Evolutionary conservation across 176 grass and related monocot genomes (phyloP).

Genomic region (Oryza australiensis): DNA sequence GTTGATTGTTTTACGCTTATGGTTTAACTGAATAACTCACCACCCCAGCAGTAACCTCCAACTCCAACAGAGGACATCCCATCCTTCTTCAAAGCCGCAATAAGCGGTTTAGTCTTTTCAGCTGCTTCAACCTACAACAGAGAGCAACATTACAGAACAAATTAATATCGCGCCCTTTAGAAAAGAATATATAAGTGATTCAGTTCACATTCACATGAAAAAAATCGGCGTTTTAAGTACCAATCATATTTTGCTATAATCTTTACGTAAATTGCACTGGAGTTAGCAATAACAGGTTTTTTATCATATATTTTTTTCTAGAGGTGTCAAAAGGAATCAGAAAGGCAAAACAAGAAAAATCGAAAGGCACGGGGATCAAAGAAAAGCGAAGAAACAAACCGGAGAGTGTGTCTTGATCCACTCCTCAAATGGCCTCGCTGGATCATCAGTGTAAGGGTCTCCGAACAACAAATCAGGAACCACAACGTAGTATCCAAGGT

Average conservation of each 20-base stretch:
- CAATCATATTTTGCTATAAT: not conserved
- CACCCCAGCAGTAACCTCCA: conserved; percentile 75
- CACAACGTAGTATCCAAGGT: conserved; percentile 49
- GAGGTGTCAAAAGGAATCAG: not conserved
- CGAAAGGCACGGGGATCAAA: too few species aligned
- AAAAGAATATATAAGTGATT: not conserved
- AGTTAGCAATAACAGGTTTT: not conserved
- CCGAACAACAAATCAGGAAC: conserved; percentile 66
- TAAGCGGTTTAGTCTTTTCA: conserved; percentile 49
- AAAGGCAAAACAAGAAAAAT: not conserved
- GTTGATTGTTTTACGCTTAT: too few species aligned
- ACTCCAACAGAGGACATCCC: conserved; percentile 47
- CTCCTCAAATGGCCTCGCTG: conserved; percentile 21
- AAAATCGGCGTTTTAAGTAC: not conserved
- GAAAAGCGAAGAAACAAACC: conserved; percentile 35
- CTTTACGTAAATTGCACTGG: not conserved
- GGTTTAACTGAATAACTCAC: conserved; percentile 30
- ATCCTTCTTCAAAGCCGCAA: conserved; percentile 55
- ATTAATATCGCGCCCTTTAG: too few species aligned
- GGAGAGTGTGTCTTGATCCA: conserved; percentile 58
- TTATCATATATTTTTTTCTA: not conserved
- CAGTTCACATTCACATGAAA: not conserved
- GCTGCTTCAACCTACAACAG: conserved; percentile 1
- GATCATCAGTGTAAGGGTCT: conserved; percentile 51
- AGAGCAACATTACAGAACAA: not conserved